These are phyloP conservation scores for Solanum pinnatisectum DNA, from an alignment of 257 asterid genomes.

Conservation along the genomic window DNA sequence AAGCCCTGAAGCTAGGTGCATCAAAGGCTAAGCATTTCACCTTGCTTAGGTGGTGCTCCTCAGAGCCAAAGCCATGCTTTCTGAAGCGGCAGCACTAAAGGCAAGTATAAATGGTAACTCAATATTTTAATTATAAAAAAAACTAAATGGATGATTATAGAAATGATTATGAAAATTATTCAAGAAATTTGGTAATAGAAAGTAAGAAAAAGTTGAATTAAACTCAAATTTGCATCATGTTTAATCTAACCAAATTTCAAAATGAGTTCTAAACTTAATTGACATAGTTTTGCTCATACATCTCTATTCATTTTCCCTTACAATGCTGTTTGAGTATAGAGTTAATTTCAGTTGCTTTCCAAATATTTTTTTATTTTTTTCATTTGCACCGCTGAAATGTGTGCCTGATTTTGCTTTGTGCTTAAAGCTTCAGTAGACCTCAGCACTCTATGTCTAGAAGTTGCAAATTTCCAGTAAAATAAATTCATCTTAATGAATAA, in stretches of 20 bases:
- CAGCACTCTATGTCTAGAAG: neutral
- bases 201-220: neutral
- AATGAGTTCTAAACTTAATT: neutral
- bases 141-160: neutral
- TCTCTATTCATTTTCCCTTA: neutral
- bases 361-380: neutral
- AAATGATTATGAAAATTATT: neutral
- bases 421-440: neutral
- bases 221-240: neutral
- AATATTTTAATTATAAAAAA: neutral
- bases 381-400: neutral
- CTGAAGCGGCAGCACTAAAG: neutral
- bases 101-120: neutral
- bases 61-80: neutral
- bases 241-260: neutral
- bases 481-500: neutral
- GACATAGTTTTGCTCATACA: neutral
- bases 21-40: neutral
- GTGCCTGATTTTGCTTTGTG: neutral
- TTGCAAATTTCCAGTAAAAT: neutral
- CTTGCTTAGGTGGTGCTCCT: neutral
- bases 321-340: neutral
- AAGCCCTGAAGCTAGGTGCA: neutral
- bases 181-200: neutral
- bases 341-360: neutral